A percentile compares a stretch with the other conserved stretches of the same genome.
Evolutionary conservation across 1,139 yeast genomes (phyloP).

Genomic region (Yamadazyma taylorii): DNA sequence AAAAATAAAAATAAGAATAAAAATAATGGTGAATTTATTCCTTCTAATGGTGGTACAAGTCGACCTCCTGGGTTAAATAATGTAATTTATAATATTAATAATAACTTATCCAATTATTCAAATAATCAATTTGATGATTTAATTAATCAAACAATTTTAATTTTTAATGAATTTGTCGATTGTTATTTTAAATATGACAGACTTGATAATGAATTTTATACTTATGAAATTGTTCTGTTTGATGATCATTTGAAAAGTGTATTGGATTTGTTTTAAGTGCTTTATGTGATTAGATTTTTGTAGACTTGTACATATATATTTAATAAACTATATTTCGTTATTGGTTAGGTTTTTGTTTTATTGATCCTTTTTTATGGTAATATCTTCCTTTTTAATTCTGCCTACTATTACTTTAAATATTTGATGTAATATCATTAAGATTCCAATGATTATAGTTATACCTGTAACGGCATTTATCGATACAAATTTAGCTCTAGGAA

Average conservation of each 20-base stretch:
- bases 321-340: too few relatives aligned
- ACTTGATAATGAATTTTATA: conserved; percentile 9
- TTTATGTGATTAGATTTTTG: background rate
- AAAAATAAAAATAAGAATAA: too few relatives aligned
- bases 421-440: conserved; percentile 14
- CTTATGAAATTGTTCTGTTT: conserved; percentile 16
- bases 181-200: conserved; percentile 3
- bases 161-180: conserved; percentile 13
- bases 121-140: conserved; percentile 8
- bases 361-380: conserved; percentile 1
- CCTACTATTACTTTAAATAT: conserved; percentile 2
- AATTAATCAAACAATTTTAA: conserved; percentile 8
- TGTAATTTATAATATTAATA: conserved; percentile 11
- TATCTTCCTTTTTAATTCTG: conserved; percentile 5
- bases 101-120: conserved; percentile 9
- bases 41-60: background rate
- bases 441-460: conserved; percentile 13
- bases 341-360: background rate
- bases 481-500: conserved; percentile 13
- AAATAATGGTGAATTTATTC: conserved; percentile 1
- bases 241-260: conserved; percentile 14
- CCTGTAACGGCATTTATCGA: conserved; percentile 14
- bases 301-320: background rate
- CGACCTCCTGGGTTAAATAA: conserved; percentile 1
- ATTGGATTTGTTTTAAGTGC: conserved; percentile 1